These are phyloP conservation scores for Phytopythium mirpurense DNA, from an alignment of 352 stramenopile genomes.

Conservation along the genomic window DNA sequence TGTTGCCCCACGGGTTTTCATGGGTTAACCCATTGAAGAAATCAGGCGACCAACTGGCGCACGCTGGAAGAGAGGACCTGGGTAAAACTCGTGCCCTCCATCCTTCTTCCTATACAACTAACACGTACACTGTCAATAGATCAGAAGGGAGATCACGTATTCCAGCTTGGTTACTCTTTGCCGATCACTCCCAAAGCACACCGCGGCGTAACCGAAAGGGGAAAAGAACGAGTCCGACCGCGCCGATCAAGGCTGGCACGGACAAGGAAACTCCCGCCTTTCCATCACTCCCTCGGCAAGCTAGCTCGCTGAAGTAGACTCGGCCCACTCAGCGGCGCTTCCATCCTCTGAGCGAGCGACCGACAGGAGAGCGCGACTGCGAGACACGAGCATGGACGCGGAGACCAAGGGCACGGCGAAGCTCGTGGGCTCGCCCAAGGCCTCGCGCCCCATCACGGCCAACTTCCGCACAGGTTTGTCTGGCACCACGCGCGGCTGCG, in stretches of 20 bases:
- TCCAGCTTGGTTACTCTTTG: neutral
- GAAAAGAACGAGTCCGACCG: neutral
- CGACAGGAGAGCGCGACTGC: neutral
- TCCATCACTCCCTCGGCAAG: neutral
- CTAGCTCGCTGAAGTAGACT: too few species aligned
- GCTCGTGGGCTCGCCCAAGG: constrained; percentile 44
- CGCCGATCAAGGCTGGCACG: too few species aligned
- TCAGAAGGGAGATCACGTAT: neutral
- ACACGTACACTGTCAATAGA: neutral
- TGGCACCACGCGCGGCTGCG: too few species aligned
- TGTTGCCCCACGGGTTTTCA: neutral
- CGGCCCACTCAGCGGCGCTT: too few species aligned
- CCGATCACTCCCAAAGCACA: neutral
- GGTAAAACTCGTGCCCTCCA: neutral
- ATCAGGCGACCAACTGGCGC: neutral
- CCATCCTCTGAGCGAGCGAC: neutral
- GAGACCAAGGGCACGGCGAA: constrained; percentile 19
- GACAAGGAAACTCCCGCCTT: neutral
- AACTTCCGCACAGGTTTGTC: constrained; percentile 61
- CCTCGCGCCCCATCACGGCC: constrained; percentile 41
- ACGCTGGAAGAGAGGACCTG: neutral
- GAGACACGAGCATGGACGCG: constrained; percentile 5
- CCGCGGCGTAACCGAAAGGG: constrained; percentile 3
- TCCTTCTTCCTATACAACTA: neutral
- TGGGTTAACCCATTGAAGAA: neutral